Conservation (phyloP, 225 moss, liverwort and hornwort genomes). For the Straminergon stramineum region DNA sequence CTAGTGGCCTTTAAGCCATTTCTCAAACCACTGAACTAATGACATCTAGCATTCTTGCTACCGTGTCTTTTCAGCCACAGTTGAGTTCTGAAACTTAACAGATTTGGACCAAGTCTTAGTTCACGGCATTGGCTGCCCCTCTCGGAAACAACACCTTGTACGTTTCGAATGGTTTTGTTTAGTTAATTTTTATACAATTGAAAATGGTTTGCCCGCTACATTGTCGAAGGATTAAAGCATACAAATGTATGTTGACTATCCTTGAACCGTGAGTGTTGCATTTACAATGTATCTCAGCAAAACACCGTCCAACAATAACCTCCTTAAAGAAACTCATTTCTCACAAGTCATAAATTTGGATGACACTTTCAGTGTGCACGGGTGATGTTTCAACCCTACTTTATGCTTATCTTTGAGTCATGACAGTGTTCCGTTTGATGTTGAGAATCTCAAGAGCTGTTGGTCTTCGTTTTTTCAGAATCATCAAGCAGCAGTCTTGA, state of each 20-base stretch:
- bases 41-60: neutral
- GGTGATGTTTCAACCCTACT: neutral
- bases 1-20: neutral
- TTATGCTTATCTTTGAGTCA: neutral
- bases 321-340: neutral
- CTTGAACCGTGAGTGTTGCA: neutral
- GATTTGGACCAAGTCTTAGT: neutral
- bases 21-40: neutral
- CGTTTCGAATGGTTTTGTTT: neutral
- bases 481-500: slow-evolving; percentile 27
- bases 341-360: neutral
- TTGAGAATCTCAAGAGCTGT: neutral
- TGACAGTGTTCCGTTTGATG: neutral
- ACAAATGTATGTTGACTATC: neutral
- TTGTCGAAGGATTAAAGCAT: neutral
- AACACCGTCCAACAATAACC: neutral
- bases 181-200: neutral
- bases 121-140: neutral
- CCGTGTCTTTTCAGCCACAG: neutral
- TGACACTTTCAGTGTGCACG: neutral
- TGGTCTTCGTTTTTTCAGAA: neutral
- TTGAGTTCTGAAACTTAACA: neutral
- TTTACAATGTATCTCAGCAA: neutral
- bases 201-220: neutral
- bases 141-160: neutral